Conservation (phyloP, 2,329 filamentous ascomycete genomes). For the Neofusicoccum sp. region DNA sequence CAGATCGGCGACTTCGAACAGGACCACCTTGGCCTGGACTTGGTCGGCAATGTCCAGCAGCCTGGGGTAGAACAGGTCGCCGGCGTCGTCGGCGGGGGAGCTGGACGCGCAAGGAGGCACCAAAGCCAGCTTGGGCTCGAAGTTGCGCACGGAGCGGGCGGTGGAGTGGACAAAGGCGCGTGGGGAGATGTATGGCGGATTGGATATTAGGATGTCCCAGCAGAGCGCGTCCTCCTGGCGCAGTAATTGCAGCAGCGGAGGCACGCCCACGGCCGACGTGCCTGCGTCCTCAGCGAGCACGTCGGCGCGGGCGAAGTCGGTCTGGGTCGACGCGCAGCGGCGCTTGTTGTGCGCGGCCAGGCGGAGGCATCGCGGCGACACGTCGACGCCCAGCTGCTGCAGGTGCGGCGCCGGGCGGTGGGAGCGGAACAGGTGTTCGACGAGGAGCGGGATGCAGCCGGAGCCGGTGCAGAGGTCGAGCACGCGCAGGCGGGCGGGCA, state of each 20-base stretch:
- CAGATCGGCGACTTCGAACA: constrained; percentile 71
- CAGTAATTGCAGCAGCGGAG: background rate
- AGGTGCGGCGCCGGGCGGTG: constrained; percentile 36
- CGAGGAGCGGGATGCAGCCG: constrained; percentile 80
- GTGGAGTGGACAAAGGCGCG: constrained; percentile 62
- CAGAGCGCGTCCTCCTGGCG: background rate
- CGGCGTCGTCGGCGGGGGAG: constrained; percentile 17
- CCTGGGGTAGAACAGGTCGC: constrained; percentile 66
- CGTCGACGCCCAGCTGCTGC: constrained; percentile 68
- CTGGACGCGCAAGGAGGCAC: constrained; percentile 46
- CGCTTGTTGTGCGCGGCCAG: constrained; percentile 63
- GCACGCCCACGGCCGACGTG: background rate
- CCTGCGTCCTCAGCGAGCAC: background rate
- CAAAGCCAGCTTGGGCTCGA: constrained; percentile 77
- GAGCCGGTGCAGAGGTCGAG: constrained; percentile 89
- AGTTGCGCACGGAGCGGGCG: constrained; percentile 71
- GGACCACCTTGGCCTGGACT: constrained; percentile 54
- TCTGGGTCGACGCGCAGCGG: background rate
- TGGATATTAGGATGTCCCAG: constrained; percentile 66
- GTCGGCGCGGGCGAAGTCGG: constrained; percentile 17
- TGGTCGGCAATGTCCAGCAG: constrained; percentile 57
- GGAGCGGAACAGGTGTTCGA: constrained; percentile 60
- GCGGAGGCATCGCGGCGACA: constrained; percentile 63
- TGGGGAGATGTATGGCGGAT: constrained; percentile 86
- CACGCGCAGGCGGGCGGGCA: constrained; percentile 53